Base-by-base conservation (phyloP, 805 yeast genomes). In the Yarrowia keelungensis region DNA sequence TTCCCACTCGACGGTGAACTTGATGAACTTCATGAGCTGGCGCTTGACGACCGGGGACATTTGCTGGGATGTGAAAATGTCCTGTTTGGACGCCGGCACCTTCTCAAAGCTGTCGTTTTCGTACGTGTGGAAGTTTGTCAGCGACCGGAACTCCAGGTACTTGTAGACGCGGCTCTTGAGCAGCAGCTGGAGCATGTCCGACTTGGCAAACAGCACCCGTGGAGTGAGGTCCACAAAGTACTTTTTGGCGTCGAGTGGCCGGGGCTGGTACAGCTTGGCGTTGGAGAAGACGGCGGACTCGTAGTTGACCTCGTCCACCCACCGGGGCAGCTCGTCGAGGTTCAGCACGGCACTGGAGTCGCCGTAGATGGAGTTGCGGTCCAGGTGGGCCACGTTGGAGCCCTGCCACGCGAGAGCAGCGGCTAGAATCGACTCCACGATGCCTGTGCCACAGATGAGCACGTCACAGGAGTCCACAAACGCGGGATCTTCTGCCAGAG, bases 371-470 rank as follows among this genome's bases (percentile, higher is more conserved):
- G 86, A 83, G 75, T 92, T 89, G 51, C 87, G 82, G 77, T 95
- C 99, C 39, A 95, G 86, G 76, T 95, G 99, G 53, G 95, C 81
- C 9, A 95, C 98, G 72, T 85, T 87, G n/a, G 95, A 87, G n/a
- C 99, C 99, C 74, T 92, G 97, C 98, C 99, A 95, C 12, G 98
- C 89, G 58, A 95, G 82, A 0, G 98, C 94, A 12, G 98, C 97
- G 0, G 98, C 97, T 61, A 92, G 79, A 12, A 95, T 87, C 72
- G 92, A 86, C 77, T 95, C 97, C 1, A 88, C 89, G 50, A 95
- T 82, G 3, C 98, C 98, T 0, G 99, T 94, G 45, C 99, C 99
- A 71, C 90, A 86, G 69, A 95, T 90, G 39, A 95, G 82, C 14
- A 95, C 97, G 76, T 95, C 99, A 73, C 92, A 91, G 71, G 88